phyloP scores from a whole-genome alignment of 345 rosid genomes.

The Citrus inodora region DNA sequence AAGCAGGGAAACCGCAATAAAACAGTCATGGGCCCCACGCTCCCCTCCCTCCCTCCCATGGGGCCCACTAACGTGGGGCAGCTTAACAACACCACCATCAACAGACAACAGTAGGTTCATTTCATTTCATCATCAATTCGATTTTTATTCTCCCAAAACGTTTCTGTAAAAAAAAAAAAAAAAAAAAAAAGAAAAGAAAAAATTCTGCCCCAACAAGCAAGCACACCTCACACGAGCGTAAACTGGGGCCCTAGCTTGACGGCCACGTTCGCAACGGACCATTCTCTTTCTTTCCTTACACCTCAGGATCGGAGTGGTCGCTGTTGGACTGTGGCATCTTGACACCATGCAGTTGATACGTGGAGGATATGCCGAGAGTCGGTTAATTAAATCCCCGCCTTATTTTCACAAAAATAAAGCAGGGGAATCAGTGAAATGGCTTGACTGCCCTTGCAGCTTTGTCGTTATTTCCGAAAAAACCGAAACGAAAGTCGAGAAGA shows the following conservation, averaged over 20 bases:
- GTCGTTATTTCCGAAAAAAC: not conserved
- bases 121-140: not conserved
- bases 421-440: not conserved
- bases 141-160: not conserved
- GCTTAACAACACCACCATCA: not conserved
- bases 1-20: constrained; percentile 36
- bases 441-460: constrained; percentile 1
- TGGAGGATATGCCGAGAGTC: constrained; percentile 21
- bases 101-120: too few relatives aligned
- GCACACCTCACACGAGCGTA: constrained; percentile 21
- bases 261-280: constrained; percentile 13
- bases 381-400: constrained; percentile 12
- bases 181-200: not conserved
- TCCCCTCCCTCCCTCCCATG: constrained; percentile 8
- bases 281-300: not conserved
- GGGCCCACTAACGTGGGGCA: constrained; percentile 17
- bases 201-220: not conserved
- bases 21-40: constrained; percentile 36
- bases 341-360: constrained; percentile 11
- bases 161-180: not conserved
- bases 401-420: not conserved
- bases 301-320: not conserved
- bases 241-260: constrained; percentile 6
- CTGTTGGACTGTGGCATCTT: constrained; percentile 3
- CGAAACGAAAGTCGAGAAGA: constrained; percentile 13